Percentiles rank a stretch among this genome's conserved stretches.
These are phyloP conservation scores for Claviceps sp. DNA, from an alignment of 2,329 filamentous ascomycete species.

Conservation along the genomic window DNA sequence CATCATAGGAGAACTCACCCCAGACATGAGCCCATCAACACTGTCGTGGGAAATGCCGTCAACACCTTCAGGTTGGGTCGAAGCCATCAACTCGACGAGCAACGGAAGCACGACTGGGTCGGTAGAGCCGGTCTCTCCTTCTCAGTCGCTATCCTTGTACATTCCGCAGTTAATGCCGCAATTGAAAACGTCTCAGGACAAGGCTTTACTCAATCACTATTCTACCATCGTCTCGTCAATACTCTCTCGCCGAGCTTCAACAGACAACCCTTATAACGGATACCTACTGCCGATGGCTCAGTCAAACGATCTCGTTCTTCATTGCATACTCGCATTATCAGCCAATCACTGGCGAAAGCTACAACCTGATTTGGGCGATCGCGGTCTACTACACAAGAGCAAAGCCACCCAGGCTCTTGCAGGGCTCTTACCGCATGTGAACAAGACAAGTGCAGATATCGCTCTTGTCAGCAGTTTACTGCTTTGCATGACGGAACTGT, in stretches of 20 bases:
- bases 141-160: slow-evolving; percentile 15
- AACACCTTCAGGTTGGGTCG: slow-evolving; percentile 13
- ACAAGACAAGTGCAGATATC: slow-evolving; percentile 18
- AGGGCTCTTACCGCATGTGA: slow-evolving; percentile 20
- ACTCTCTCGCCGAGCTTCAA: slow-evolving; percentile 16
- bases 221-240: slow-evolving; percentile 20
- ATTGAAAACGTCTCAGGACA: slow-evolving; percentile 16
- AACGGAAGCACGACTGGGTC: slow-evolving; percentile 12
- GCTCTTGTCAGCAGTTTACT: slow-evolving; percentile 26
- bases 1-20: slow-evolving; percentile 6
- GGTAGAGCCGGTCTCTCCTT: slow-evolving; percentile 6
- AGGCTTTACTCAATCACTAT: slow-evolving; percentile 21
- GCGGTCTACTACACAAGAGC: slow-evolving; percentile 18
- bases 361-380: slow-evolving; percentile 17
- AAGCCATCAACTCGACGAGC: slow-evolving; percentile 13
- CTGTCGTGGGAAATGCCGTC: slow-evolving; percentile 12
- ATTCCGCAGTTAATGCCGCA: slow-evolving; percentile 18
- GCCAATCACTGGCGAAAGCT: slow-evolving; percentile 22
- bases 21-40: slow-evolving; percentile 10
- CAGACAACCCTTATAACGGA: slow-evolving; percentile 18
- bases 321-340: slow-evolving; percentile 20
- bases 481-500: slow-evolving; percentile 28
- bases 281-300: slow-evolving; percentile 20
- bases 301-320: slow-evolving; percentile 19
- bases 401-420: slow-evolving; percentile 19